Percentiles rank a stretch among this genome's conserved stretches.
These are phyloP conservation scores for Sclerotinia spermophila DNA, from an alignment of 2,329 filamentous ascomycete species.

Conservation along the genomic window DNA sequence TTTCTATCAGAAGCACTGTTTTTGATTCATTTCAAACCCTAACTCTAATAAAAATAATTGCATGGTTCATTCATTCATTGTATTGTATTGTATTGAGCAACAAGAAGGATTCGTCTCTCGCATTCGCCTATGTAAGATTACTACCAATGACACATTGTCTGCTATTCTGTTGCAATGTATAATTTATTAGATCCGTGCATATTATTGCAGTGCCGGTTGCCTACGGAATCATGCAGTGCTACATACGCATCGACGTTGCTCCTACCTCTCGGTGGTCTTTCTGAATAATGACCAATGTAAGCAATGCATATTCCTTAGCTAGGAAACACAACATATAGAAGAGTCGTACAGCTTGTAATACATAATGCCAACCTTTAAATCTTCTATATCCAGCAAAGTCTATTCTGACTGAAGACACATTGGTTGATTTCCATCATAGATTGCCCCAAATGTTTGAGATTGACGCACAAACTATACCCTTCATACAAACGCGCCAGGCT, in stretches of 20 bases:
- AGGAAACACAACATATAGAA: conserved; percentile 17
- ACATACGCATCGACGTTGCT: conserved; percentile 18
- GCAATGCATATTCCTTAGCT: conserved; percentile 9
- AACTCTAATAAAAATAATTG: too few relatives aligned
- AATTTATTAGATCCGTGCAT: conserved; percentile 7
- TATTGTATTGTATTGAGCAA: not conserved
- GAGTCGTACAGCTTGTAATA: conserved; percentile 8
- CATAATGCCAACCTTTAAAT: not conserved
- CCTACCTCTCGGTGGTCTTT: conserved; percentile 3
- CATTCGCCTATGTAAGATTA: conserved; percentile 7
- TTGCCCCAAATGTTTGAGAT: conserved; percentile 50
- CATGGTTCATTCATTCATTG: too few relatives aligned
- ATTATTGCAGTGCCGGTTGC: conserved; percentile 10
- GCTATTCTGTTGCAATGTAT: not conserved
- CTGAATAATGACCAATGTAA: conserved; percentile 17
- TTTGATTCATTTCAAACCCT: not conserved
- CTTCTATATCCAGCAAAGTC: not conserved
- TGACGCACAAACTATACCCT: conserved; percentile 52
- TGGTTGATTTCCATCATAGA: conserved; percentile 19
- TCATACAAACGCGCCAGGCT: conserved; percentile 60
- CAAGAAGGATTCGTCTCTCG: not conserved
- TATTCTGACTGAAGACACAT: not conserved
- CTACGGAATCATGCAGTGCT: conserved; percentile 18
- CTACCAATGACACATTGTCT: conserved; percentile 12
- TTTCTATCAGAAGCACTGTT: not conserved